Base-by-base conservation (phyloP, 441 rosid species). In the Populus hybrid region DNA sequence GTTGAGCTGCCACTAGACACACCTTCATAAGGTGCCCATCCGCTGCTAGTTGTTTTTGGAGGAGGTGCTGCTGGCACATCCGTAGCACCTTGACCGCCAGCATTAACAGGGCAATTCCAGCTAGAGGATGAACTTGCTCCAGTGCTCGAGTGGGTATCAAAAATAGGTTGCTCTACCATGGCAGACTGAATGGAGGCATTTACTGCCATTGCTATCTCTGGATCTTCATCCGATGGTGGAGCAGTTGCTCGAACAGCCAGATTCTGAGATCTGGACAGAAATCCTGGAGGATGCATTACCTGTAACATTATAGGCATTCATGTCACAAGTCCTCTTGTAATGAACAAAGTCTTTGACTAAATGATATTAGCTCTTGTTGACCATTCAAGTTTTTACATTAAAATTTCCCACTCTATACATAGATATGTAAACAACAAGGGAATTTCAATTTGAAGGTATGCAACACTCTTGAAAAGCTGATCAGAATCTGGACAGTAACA, bases 161-260 rank as follows among this genome's bases (percentile, higher is more conserved):
- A 70, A 77, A 70, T 77, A 32, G 91, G 70, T 34, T 81, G 67
- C 76, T 85, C 91, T 8, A 72, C 81, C 76, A 79, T 83, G 46
- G 86, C 80, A 38, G 95, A 83, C 78, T 91, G 97, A 84, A 91
- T 79, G 42, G 98, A 90, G 61, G 94, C 92, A 80, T 84, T 89
- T 75, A 91, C 83, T 75, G 95, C 95, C 93, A 88, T 85, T 74
- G 90, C 89, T 76, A 89, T 81, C 76, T 89, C 94, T 73, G 83
- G 59, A 77, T 94, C 98, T 80, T 88, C 94, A 26, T 83, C 70
- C 36, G 86, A 76, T 35, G 85, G 85, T 54, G 94, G 95, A 50
- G 97, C 95, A 75, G 97, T 89, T 74, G 94, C 95, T 76, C 80
- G 86, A 81, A 61, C 80, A 75, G 65, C 80, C 8, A 84, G 82